phyloP scores from a whole-genome alignment of 73 alveolate species.

The Chromera velia region DNA sequence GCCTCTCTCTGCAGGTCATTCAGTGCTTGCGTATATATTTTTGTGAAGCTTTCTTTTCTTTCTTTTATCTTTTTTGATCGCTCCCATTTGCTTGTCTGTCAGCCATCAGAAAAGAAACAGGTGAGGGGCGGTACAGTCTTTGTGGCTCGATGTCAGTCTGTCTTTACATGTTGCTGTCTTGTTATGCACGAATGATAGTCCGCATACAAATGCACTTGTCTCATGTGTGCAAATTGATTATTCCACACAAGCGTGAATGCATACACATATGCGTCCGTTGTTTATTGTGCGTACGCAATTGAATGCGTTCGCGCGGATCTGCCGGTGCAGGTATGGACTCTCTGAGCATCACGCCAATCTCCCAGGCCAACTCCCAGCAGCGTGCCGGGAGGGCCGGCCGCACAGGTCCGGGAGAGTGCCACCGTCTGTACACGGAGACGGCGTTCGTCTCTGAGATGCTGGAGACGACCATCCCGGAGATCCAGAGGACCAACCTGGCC shows the following conservation, averaged over 20 bases:
- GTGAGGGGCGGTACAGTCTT: too few relatives aligned
- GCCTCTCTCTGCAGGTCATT: too few relatives aligned
- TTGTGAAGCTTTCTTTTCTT: too few relatives aligned
- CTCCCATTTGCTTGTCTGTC: too few relatives aligned
- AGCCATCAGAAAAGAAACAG: too few relatives aligned
- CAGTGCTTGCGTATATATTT: too few relatives aligned
- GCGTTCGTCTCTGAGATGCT: conserved; percentile 83
- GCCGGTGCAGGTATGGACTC: conserved; percentile 95
- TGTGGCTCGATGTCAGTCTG: too few relatives aligned
- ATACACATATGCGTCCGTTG: background rate
- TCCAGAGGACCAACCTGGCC: conserved; percentile 97
- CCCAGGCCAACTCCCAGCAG: conserved; percentile 97
- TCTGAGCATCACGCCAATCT: conserved; percentile 95
- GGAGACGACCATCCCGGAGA: conserved; percentile 99
- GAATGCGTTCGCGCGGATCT: background rate
- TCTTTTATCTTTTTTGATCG: too few relatives aligned
- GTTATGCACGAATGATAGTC: background rate
- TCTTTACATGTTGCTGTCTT: too few relatives aligned
- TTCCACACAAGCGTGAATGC: too few relatives aligned
- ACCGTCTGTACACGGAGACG: conserved; percentile 84
- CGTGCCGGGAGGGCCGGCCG: conserved; percentile 96
- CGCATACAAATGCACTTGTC: background rate
- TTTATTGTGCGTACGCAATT: background rate
- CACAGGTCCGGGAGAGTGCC: conserved; percentile 92
- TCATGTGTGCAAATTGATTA: too few relatives aligned